These are phyloP conservation scores for Blastocystis sp. DNA, from an alignment of 352 stramenopile species.

Conservation along the genomic window DNA sequence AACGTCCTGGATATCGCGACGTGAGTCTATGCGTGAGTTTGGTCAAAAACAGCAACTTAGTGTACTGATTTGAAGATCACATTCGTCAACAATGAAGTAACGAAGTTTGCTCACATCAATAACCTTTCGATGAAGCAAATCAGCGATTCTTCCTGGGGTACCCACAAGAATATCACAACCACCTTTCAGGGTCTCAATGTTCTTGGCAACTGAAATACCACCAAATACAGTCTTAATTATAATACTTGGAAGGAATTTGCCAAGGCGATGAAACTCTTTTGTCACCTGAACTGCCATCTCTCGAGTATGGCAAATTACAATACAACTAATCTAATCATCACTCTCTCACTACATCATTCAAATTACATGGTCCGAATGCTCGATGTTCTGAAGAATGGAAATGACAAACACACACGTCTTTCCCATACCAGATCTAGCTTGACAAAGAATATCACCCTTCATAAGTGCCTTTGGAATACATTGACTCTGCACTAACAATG, in stretches of 20 bases:
- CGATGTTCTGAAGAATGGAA: conserved; percentile 95
- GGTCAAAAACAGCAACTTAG: neutral
- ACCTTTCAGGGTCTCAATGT: conserved; percentile 86
- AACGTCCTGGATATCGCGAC: conserved; percentile 95
- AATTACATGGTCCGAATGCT: conserved; percentile 69
- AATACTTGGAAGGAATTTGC: conserved; percentile 87
- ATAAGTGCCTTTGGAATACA: conserved; percentile 98
- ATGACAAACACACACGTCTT: conserved; percentile 99
- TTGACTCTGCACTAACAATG: conserved; percentile 88
- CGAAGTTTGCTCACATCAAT: conserved; percentile 97
- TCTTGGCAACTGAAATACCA: conserved; percentile 68
- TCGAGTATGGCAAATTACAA: conserved; percentile 98
- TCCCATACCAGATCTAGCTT: conserved; percentile 99
- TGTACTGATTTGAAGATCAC: conserved; percentile 94
- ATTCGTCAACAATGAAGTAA: conserved; percentile 99
- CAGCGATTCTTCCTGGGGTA: conserved; percentile 87
- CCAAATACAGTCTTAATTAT: conserved; percentile 85
- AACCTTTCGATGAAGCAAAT: conserved; percentile 75
- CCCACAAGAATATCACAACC: conserved; percentile 90
- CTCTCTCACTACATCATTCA: conserved; percentile 70
- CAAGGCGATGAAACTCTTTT: conserved; percentile 98
- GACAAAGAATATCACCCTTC: conserved; percentile 98
- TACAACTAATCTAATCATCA: conserved; percentile 85
- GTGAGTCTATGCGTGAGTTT: conserved; percentile 85
- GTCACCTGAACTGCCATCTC: conserved; percentile 99